Conservation (phyloP, 345 rosid species). For the Eucalyptus grandis region DNA sequence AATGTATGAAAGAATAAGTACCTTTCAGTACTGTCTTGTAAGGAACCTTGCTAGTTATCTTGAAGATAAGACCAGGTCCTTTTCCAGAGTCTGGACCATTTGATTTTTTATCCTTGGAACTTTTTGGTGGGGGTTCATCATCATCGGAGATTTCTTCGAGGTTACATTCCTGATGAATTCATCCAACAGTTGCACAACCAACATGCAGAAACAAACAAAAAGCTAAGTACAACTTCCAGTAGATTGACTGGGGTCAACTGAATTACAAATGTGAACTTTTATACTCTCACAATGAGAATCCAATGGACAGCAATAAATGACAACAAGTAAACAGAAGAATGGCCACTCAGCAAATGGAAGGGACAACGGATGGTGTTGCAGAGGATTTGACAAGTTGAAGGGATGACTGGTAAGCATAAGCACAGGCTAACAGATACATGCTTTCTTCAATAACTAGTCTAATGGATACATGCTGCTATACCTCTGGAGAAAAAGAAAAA, state of each 20-base stretch:
- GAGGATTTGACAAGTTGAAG: not conserved
- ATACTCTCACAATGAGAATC: not conserved
- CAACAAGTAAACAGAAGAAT: not conserved
- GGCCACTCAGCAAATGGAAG: not conserved
- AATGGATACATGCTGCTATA: not conserved
- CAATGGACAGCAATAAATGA: not conserved
- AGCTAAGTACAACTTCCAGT: not conserved
- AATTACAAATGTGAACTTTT: not conserved
- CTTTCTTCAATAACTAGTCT: not conserved
- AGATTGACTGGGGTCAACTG: not conserved
- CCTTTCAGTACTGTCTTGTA: conserved; percentile 56
- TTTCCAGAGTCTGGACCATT: conserved; percentile 70
- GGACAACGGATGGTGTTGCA: not conserved
- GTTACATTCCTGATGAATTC: conserved; percentile 57
- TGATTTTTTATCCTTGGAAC: conserved; percentile 74
- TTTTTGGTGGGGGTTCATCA: conserved; percentile 59
- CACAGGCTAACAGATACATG: not conserved
- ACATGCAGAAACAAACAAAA: not conserved
- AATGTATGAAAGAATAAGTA: not conserved
- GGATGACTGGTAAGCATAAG: not conserved
- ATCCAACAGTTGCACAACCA: not conserved
- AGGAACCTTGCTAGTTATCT: conserved; percentile 80
- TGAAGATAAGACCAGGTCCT: conserved; percentile 62
- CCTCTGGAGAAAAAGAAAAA: not conserved
- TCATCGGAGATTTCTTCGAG: conserved; percentile 80